Evolutionary conservation across 768 basidiomycete genomes (phyloP), one percentile per base, ranked within the genome.

Genomic region (Phaffia australis): DNA sequence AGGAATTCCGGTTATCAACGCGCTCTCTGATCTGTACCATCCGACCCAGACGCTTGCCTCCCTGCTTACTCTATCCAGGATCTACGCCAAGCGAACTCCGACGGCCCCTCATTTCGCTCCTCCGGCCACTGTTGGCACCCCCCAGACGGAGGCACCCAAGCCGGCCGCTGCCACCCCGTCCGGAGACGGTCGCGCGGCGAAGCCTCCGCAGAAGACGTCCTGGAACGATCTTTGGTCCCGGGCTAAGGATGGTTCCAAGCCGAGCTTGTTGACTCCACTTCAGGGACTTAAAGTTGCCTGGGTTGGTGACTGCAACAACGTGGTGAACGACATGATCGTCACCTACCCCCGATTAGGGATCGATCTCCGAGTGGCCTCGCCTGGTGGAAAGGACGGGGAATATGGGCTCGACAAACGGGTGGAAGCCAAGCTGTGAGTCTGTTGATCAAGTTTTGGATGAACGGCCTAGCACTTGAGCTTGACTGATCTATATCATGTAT

Each of bases 271-370:
- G 75, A 78, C 0, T 67, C 72, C n/a, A 42, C 80, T 97, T 30
- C 83, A 82, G 1, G 86, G 91, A 0, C 81, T 97, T 65, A 98
- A 91, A 0, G 79, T 98, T 61, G 87, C 92, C 11, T 99, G 92
- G 76, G 83, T 98, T 64, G 94, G 94, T 9, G 94, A 98, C 78
- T 86, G 86, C 27, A 87, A 91, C 57, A 99, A 98, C 73, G 89
- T 99, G 58, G 79, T 95, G 65, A 89, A 98, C 75, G 95, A 97
- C 76, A 92, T 98, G 88, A 85, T 98, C 35, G 94, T 98, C 71
- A 85, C 90, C 8, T 88, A 87, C 74, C 94, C 93, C 46, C 85
- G 94, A 54, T 78, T 98, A 2, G 95, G 95, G 0, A 90, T 93
- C 77, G 79, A 84, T 56, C 75, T 98, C 35, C 85, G 87, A 63